Evolutionary conservation across 306 rosid species (phyloP), one percentile per base, ranked within the genome.

Genomic region (Rosa lucieae): DNA sequence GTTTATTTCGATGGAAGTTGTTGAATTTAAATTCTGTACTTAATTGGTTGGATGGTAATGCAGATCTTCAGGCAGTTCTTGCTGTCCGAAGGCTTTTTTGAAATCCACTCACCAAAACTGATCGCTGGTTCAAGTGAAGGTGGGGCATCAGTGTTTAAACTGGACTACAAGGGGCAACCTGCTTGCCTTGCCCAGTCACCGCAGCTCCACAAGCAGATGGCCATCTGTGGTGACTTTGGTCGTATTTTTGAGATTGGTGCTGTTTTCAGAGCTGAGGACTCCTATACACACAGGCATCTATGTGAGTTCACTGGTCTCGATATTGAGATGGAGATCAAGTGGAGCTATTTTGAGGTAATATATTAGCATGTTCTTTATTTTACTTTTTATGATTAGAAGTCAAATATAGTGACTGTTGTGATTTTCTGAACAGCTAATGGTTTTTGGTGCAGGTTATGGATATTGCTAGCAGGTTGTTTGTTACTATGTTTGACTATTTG

Each of bases 151-250:
- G 99, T 95, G 55, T 95, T 95, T 75, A 89, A 82, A 85, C 77
- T 95, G 72, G 96, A 93, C 83, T 95, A 95, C 89, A 90, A 89
- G 82, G 99, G 98, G 44, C 89, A 86, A 51, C 85, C 96, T 48
- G 98, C 98, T 1, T 95, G 99, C 86, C 84, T 95, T 73, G 99
- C 99, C 17, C 99, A 95, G 74, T 95, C 99, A 17, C 99, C 99
- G 32, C 98, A 95, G 86, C 96, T 95, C 74, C 96, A 91, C 84
- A 95, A 95, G 91, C 99, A 93, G 84, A 95, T 95, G 99, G 73
- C 93, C 26, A 93, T 95, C 26, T 91, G 97, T 81, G 98, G 89
- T 74, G 97, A 87, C 74, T 89, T 90, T 72, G 89, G 91, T 29
- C 97, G 98, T 70, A 97, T 95, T 80, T 95, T 95, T 55, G 98